Evolutionary conservation across 2,329 filamentous ascomycete species (phyloP).

Genomic region (Scedosporium apiospermum): DNA sequence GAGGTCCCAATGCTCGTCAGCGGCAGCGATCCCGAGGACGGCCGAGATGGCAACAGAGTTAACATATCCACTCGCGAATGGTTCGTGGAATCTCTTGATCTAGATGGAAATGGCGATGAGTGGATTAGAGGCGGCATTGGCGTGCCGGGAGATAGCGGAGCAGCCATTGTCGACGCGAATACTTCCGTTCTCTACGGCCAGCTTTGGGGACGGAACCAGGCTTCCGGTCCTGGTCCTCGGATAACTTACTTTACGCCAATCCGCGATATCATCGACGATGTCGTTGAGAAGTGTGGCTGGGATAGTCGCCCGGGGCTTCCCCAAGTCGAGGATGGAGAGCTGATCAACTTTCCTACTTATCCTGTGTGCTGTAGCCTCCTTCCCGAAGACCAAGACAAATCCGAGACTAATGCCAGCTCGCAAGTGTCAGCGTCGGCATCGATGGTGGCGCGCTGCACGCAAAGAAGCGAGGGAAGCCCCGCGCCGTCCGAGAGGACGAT

Average conservation of each 20-base stretch:
- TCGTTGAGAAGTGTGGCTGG: conserved; percentile 33
- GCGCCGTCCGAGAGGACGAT: neutral
- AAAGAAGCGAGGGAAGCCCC: neutral
- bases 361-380: neutral
- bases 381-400: neutral
- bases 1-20: conserved; percentile 33
- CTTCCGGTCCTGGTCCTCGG: conserved; percentile 30
- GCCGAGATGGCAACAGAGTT: conserved; percentile 23
- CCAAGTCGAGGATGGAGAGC: conserved; percentile 16
- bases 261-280: conserved; percentile 33
- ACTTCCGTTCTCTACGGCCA: conserved; percentile 29
- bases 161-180: conserved; percentile 30
- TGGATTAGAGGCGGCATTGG: conserved; percentile 38
- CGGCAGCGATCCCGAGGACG: conserved; percentile 13
- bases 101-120: conserved; percentile 27
- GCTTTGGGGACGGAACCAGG: conserved; percentile 34
- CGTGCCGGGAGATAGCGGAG: conserved; percentile 34
- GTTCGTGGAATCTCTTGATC: conserved; percentile 31
- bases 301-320: conserved; percentile 28
- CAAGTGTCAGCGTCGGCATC: neutral
- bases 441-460: neutral
- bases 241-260: conserved; percentile 34
- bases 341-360: neutral
- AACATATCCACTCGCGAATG: conserved; percentile 33
- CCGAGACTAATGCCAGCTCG: neutral